Conservation (phyloP, 1,139 yeast species). For the Lodderomyces beijingensis region DNA sequence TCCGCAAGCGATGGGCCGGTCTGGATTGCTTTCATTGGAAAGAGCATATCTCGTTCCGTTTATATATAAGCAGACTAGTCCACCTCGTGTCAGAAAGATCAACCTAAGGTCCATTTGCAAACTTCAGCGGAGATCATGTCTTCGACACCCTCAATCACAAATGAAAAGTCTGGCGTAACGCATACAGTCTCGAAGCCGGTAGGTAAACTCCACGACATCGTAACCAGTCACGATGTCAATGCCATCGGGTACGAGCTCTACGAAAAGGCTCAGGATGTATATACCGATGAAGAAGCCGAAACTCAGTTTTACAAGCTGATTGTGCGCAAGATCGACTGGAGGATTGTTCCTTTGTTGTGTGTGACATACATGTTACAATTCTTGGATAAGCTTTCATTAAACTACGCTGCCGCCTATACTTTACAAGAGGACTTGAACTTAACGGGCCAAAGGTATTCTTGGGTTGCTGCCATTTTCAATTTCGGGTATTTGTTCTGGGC, state of each 20-base stretch:
- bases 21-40: no score
- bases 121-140: no score
- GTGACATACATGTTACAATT: constrained; percentile 46
- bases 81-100: no score
- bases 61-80: no score
- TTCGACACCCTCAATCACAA: no score
- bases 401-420: constrained; percentile 27
- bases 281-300: constrained; percentile 23
- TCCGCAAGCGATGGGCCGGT: no score
- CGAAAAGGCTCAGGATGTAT: constrained; percentile 25
- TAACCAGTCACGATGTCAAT: constrained; percentile 5
- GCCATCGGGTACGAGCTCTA: constrained; percentile 25
- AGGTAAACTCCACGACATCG: not conserved
- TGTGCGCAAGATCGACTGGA: constrained; percentile 36
- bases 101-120: no score
- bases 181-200: no score
- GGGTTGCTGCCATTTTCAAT: constrained; percentile 61
- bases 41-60: no score
- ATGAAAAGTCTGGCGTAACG: no score
- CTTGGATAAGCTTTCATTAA: constrained; percentile 45
- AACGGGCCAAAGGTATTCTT: constrained; percentile 25
- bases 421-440: constrained; percentile 22
- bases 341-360: constrained; percentile 43
- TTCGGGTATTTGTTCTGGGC: constrained; percentile 50
- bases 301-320: constrained; percentile 15